Conservation (phyloP, 140 eudicot species). For the Flaveria floridana region DNA sequence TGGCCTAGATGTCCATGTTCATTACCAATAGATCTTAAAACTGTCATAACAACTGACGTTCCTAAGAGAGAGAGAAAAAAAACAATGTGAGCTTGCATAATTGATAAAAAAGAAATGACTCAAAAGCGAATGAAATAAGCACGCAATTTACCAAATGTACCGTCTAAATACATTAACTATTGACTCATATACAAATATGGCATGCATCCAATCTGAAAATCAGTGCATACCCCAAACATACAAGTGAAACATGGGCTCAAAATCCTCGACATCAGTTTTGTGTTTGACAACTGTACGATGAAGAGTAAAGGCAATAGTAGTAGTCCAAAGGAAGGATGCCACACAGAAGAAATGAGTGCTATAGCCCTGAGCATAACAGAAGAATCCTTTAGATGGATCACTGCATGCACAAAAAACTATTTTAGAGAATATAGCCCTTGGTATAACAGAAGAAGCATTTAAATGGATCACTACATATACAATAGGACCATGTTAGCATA, state of each 20-base stretch:
- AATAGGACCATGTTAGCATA: slow-evolving; percentile 25
- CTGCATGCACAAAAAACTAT: slow-evolving; percentile 45
- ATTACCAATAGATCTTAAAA: slow-evolving; percentile 84
- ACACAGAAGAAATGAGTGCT: slow-evolving; percentile 95
- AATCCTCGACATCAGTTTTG: slow-evolving; percentile 96
- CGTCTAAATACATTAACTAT: slow-evolving; percentile 4
- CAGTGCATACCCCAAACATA: slow-evolving; percentile 93
- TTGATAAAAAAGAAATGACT: slow-evolving; percentile 11
- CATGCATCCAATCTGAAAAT: slow-evolving; percentile 11
- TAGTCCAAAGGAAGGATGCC: slow-evolving; percentile 96
- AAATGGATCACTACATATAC: slow-evolving; percentile 63
- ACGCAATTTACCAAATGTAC: slow-evolving; percentile 7
- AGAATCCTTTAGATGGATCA: slow-evolving; percentile 97
- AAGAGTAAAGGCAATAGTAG: slow-evolving; percentile 93
- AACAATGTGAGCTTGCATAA: slow-evolving; percentile 2
- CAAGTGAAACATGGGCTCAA: slow-evolving; percentile 95
- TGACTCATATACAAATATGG: neutral
- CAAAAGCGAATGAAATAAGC: slow-evolving; percentile 17
- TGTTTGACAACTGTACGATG: slow-evolving; percentile 98
- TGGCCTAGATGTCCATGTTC: slow-evolving; percentile 80
- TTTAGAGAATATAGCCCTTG: slow-evolving; percentile 49
- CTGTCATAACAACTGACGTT: slow-evolving; percentile 85
- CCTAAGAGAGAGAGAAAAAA: slow-evolving; percentile 45
- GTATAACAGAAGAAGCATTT: slow-evolving; percentile 57
- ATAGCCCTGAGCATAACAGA: slow-evolving; percentile 96